These are phyloP conservation scores for Brassica napus DNA, from an alignment of 345 rosid species.

Conservation along the genomic window Da-Ae NC_063434.1:22954501-22955000, in stretches of 20 bases:
- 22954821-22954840: conserved; percentile 32
- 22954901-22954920: too few species aligned
- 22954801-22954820: conserved; percentile 11
- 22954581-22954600: conserved; percentile 49
- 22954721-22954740: conserved; percentile 39
- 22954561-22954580: conserved; percentile 53
- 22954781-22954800: conserved; percentile 46
- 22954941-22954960: too few species aligned
- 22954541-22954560: conserved; percentile 52
- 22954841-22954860: neutral
- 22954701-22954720: conserved; percentile 35
- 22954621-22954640: conserved; percentile 43
- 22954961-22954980: too few species aligned
- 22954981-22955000: too few species aligned
- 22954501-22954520: conserved; percentile 69
- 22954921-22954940: neutral
- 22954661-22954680: neutral
- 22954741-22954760: conserved; percentile 38
- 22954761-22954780: conserved; percentile 31
- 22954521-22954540: conserved; percentile 54
- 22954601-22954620: conserved; percentile 47
- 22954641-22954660: neutral
- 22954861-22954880: neutral
- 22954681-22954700: conserved; percentile 39
- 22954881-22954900: neutral